Evolutionary conservation across 768 basidiomycete species (phyloP).

Genomic region (Lentinula aciculospora): DNA sequence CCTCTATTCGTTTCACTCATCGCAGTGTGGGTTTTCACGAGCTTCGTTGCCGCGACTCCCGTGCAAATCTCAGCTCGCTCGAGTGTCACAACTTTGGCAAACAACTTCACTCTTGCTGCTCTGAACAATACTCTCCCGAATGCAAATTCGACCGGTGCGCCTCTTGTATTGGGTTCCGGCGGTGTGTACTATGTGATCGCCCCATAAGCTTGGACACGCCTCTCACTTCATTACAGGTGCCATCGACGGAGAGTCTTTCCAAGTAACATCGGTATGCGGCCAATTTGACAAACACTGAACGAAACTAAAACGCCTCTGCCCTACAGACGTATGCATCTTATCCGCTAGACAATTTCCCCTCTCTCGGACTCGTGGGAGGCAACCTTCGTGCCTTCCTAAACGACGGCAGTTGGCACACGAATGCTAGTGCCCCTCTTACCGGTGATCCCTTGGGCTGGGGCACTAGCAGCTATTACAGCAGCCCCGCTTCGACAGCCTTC

Average conservation of each 20-base stretch:
- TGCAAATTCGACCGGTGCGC: constrained; percentile 37
- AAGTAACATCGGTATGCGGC: constrained; percentile 37
- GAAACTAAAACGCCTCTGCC: too few species aligned
- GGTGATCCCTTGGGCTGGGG: constrained; percentile 29
- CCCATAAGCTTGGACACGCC: too few species aligned
- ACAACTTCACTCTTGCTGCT: constrained; percentile 43
- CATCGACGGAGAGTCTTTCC: constrained; percentile 30
- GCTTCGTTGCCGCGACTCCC: too few species aligned
- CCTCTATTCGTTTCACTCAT: too few species aligned
- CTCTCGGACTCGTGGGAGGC: constrained; percentile 30
- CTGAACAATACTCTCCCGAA: constrained; percentile 34
- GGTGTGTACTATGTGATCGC: too few species aligned
- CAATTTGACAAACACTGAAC: too few species aligned
- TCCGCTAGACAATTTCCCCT: constrained; percentile 43
- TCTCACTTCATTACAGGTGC: constrained; percentile 21
- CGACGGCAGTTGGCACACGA: constrained; percentile 29
- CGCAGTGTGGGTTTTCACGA: too few species aligned
- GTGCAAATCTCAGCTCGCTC: neutral
- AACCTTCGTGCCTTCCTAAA: constrained; percentile 30
- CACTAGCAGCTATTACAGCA: constrained; percentile 24
- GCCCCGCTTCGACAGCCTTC: constrained; percentile 29
- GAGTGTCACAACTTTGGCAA: constrained; percentile 12
- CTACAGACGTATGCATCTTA: constrained; percentile 42
- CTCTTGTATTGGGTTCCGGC: constrained; percentile 36
- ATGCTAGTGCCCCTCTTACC: constrained; percentile 28